Evolutionary conservation across 495 filamentous ascomycete genomes (phyloP).

Genomic region (Aspergillus wentii): DNA sequence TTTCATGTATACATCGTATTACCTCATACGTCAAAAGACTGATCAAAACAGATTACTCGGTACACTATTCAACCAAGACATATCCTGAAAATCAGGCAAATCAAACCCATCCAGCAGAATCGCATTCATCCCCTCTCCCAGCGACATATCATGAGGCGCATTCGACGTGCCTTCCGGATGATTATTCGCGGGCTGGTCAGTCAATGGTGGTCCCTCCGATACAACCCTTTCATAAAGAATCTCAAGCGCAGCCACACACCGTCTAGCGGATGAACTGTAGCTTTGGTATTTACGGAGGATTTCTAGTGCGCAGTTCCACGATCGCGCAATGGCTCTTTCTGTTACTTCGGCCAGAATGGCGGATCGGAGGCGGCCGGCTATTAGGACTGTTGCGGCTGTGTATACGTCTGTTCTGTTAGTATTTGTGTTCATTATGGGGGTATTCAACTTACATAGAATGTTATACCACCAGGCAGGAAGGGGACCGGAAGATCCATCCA

Average conservation of each 20-base stretch:
- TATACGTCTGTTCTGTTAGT: constrained; percentile 24
- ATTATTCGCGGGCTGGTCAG: not conserved
- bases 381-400: constrained; percentile 34
- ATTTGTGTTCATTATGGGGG: too few species aligned
- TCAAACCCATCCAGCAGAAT: constrained; percentile 28
- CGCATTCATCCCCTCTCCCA: constrained; percentile 26
- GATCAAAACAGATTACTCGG: constrained; percentile 26
- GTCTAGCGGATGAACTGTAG: constrained; percentile 28
- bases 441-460: constrained; percentile 34
- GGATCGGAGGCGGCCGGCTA: constrained; percentile 29
- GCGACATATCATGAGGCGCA: constrained; percentile 19
- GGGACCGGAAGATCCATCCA: constrained; percentile 27
- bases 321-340: constrained; percentile 18
- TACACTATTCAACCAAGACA: constrained; percentile 37
- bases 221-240: constrained; percentile 33
- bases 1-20: too few species aligned
- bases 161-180: not conserved
- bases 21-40: too few species aligned
- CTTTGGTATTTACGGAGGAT: constrained; percentile 31
- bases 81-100: constrained; percentile 31
- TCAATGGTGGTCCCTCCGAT: constrained; percentile 11
- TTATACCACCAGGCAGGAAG: constrained; percentile 41
- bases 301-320: constrained; percentile 29
- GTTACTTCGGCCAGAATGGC: constrained; percentile 24
- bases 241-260: constrained; percentile 34